Evolutionary conservation across 2,329 filamentous ascomycete genomes (phyloP), one percentile per base, ranked within the genome.

Genomic region (Arthrinium puccinioides): DNA sequence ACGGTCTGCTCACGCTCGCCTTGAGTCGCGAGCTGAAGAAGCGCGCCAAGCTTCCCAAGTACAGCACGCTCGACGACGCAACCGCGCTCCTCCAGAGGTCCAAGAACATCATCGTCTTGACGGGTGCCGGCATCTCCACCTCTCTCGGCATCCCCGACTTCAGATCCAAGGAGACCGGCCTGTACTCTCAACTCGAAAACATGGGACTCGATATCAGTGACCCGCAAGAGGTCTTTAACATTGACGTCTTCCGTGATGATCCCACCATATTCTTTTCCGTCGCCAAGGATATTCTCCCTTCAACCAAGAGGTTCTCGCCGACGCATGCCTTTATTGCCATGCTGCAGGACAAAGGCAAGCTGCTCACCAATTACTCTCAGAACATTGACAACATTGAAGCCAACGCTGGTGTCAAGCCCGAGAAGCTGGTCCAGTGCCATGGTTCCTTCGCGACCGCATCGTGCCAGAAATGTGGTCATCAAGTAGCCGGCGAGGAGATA

Each of bases 331-430:
- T 98, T 65, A 94, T 98, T 54, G 79, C 81, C 23, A 72, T 96
- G 50, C 74, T 98, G 24, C 86, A 98, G 60, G 75, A 90, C 49
- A 84, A 88, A 59, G 80, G 77, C 47, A 95, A 95, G 60, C 75
- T 98, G 6, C 75, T 96, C 42, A 97, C 89, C 28, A 96, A 97
- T 64, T 98, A 96, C 66, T 94, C 92, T 1, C 92, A 98, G 59
- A 98, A 98, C 60, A 97, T 98, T 54, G 92, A 98, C 67, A 96
- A 96, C 51, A 79, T 96, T 36, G 90, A 98, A 60, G 76, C 81
- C 43, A 81, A 85, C 52, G 90, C 90, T 0, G 92, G 92, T 16
- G 86, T 98, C 42, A 63, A 70, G 16, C 73, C 78, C 2, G 81
- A 86, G 23, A 94, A 92, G 55, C 73, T 97, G 14, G 83, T 98